Conservation (phyloP, 2,329 filamentous ascomycete genomes). For the Fusarium sp. region DNA sequence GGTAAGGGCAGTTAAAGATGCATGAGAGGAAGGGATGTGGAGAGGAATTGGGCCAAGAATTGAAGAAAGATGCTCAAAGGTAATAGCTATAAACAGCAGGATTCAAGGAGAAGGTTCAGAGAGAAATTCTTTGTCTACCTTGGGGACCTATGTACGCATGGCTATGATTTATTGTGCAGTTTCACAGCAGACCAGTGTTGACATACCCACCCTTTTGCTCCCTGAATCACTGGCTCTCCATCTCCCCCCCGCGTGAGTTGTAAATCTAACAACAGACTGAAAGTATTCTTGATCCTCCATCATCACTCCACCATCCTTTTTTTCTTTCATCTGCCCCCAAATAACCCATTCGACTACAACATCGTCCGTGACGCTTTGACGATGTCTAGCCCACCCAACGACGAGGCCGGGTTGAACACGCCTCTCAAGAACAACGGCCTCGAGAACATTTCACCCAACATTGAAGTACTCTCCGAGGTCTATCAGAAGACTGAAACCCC, state of each 20-base stretch:
- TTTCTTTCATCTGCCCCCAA: background rate
- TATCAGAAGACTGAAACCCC: background rate
- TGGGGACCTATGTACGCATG: background rate
- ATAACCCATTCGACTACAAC: background rate
- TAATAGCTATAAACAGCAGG: background rate
- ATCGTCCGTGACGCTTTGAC: too few species aligned
- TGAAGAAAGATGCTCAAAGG: background rate
- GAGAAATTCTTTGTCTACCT: background rate
- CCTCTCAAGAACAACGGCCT: background rate
- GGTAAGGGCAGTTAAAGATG: background rate
- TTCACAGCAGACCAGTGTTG: background rate
- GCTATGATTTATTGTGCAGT: background rate
- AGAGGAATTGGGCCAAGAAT: background rate
- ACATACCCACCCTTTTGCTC: background rate
- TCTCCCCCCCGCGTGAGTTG: background rate
- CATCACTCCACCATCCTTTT: background rate
- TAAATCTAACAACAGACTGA: too few species aligned
- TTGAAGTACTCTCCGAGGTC: too few species aligned
- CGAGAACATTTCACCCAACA: background rate
- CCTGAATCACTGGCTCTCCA: background rate
- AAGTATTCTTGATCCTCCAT: background rate
- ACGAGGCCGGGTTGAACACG: background rate
- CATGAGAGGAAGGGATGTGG: background rate
- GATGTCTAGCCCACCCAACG: background rate
- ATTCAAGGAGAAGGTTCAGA: background rate